Base-by-base conservation (phyloP, 169 alveolate species). In the Plasmodium falciparum region DNA sequence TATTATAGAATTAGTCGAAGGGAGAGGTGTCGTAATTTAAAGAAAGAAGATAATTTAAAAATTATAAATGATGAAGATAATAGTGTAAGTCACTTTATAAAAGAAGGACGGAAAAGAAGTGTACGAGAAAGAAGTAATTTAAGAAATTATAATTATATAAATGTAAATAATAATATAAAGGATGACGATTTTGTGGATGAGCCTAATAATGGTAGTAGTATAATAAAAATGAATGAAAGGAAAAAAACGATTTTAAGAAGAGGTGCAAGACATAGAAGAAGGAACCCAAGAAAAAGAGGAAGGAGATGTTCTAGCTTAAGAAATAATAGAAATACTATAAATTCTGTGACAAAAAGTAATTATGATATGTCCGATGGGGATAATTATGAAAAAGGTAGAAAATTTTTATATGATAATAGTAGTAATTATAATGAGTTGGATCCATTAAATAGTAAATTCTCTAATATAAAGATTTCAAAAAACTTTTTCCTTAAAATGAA, bases 401-500 rank as follows among this genome's bases (percentile, higher is more conserved):
- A 33, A 33, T 33, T 33, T 33, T 2, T 33, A 5, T 33, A 33
- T 33, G 71, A 66, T 17, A 65, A 65, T 15, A 76, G 47, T 9
- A 65, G 20, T 50, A 26, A 24, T 9, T 47, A 47, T 62, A 76
- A 76, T 22, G 7, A 65, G 6, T 9, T 65, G 26, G 47, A 76
- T 39, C 33, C 47, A 5, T 29, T 76, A 29, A 59, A 43, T 49
- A 66, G 67, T 11, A 76, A 76, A 65, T 22, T 76, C 11, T 76
- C 89, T 4, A 76, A 76, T 59, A 76, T 76, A 15, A 76, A 76
- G 29, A 76, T 76, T 29, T 65, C 78, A 13, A 76, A 76, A 26
- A 73, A 76, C 65, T 76, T 76, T 29, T 76, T 76, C 45, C 63
- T 76, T 52, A 65, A 76, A 65, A 76, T 76, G 78, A 70, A 76